These are phyloP conservation scores for Coleophoma eucalyptorum DNA, from an alignment of 2,329 filamentous ascomycete genomes.

Conservation along the genomic window DNA sequence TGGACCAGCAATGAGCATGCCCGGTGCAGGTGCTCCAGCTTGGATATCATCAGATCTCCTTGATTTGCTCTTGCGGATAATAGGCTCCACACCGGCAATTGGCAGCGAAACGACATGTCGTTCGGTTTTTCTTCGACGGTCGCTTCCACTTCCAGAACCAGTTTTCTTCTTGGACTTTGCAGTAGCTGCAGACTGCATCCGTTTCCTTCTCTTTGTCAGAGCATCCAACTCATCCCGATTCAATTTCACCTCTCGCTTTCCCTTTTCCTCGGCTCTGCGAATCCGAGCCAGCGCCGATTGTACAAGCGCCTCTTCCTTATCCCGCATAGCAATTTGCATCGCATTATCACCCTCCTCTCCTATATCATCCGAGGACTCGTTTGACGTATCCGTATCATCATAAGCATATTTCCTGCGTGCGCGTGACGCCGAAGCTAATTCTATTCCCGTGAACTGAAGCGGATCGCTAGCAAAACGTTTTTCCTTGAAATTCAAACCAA, in stretches of 20 bases:
- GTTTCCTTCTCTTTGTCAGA: slow-evolving; percentile 64
- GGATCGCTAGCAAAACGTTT: slow-evolving; percentile 56
- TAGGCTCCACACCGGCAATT: slow-evolving; percentile 18
- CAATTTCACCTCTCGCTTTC: slow-evolving; percentile 75
- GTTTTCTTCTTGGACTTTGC: slow-evolving; percentile 17
- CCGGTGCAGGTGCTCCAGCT: slow-evolving; percentile 28
- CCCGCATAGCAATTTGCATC: slow-evolving; percentile 51
- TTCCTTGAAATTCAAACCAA: slow-evolving; percentile 43
- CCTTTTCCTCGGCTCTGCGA: slow-evolving; percentile 69
- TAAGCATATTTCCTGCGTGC: slow-evolving; percentile 22
- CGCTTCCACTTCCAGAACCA: slow-evolving; percentile 19
- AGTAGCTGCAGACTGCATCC: slow-evolving; percentile 35
- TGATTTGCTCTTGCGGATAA: slow-evolving; percentile 29
- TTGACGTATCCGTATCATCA: slow-evolving; percentile 23
- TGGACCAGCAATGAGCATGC: slow-evolving; percentile 42
- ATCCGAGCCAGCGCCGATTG: slow-evolving; percentile 79
- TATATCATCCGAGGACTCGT: slow-evolving; percentile 44
- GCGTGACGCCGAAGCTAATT: slow-evolving; percentile 39
- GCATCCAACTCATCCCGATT: slow-evolving; percentile 78
- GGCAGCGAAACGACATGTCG: slow-evolving; percentile 21
- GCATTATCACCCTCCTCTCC: slow-evolving; percentile 41
- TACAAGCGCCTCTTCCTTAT: slow-evolving; percentile 72
- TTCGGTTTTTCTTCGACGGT: slow-evolving; percentile 21
- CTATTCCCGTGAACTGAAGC: slow-evolving; percentile 56
- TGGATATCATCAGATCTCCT: slow-evolving; percentile 24